phyloP scores from a whole-genome alignment of 2,329 filamentous ascomycete genomes.

The Trichoderma afroharzianum region DNA sequence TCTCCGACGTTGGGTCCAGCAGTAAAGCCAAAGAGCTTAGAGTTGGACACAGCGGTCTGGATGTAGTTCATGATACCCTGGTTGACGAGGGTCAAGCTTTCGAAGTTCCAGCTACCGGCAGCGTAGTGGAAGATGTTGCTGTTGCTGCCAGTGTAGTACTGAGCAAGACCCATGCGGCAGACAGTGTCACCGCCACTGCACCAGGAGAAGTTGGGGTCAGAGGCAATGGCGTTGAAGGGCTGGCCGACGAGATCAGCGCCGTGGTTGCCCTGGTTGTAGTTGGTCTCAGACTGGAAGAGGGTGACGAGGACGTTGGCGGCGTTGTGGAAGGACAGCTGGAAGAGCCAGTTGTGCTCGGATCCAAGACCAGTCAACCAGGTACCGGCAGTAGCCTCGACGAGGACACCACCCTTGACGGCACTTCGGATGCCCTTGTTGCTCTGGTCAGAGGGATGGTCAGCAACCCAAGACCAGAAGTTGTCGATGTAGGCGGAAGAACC shows the following conservation, averaged over 20 bases:
- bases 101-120: conserved; percentile 20
- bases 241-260: conserved; percentile 3
- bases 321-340: conserved; percentile 14
- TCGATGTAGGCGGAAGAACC: conserved; percentile 18
- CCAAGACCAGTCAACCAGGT: conserved; percentile 16
- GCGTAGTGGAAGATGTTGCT: conserved; percentile 19
- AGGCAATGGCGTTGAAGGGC: conserved; percentile 4
- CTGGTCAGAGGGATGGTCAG: conserved; percentile 8
- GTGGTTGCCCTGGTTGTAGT: conserved; percentile 16
- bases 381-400: conserved; percentile 16
- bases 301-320: conserved; percentile 16
- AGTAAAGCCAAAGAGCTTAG: conserved; percentile 20
- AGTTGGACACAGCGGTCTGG: conserved; percentile 13
- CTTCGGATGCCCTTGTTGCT: background rate
- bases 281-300: conserved; percentile 18
- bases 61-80: conserved; percentile 23
- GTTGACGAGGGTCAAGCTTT: conserved; percentile 16
- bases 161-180: conserved; percentile 18
- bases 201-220: conserved; percentile 16
- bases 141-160: conserved; percentile 17
- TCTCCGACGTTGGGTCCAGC: conserved; percentile 18
- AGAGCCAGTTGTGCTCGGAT: conserved; percentile 19
- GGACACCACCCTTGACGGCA: conserved; percentile 15
- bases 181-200: conserved; percentile 2
- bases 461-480: conserved; percentile 19